phyloP scores from a whole-genome alignment of 1,284 basidiomycete species.

The Pseudozyma hubeiensis region DNA sequence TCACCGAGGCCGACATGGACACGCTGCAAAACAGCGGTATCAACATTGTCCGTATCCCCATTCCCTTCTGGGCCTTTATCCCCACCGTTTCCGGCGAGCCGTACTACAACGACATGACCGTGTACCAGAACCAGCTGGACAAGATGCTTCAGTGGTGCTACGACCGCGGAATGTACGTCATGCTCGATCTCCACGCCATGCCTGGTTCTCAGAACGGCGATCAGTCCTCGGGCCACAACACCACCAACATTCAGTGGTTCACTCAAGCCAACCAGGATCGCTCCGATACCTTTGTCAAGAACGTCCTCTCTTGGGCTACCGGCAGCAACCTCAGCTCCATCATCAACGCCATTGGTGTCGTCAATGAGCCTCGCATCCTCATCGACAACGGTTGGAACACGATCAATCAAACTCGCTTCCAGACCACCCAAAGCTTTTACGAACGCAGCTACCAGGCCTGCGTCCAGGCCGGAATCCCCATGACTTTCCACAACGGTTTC shows the following conservation, averaged over 20 bases:
- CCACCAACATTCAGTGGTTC: slow-evolving; percentile 57
- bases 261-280: slow-evolving; percentile 46
- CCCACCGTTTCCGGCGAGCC: slow-evolving; percentile 55
- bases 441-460: slow-evolving; percentile 45
- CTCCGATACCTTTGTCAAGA: slow-evolving; percentile 54
- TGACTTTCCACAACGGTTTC: slow-evolving; percentile 65
- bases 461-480: slow-evolving; percentile 46
- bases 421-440: slow-evolving; percentile 50
- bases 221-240: slow-evolving; percentile 66
- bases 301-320: slow-evolving; percentile 53
- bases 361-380: slow-evolving; percentile 62
- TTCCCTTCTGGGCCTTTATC: slow-evolving; percentile 68
- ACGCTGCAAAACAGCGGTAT: slow-evolving; percentile 62
- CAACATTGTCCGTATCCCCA: slow-evolving; percentile 69
- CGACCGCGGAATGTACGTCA: slow-evolving; percentile 69
- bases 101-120: slow-evolving; percentile 47
- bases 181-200: slow-evolving; percentile 70
- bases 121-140: slow-evolving; percentile 56
- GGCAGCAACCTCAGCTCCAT: slow-evolving; percentile 60
- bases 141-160: slow-evolving; percentile 66
- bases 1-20: slow-evolving; percentile 69
- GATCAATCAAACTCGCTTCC: slow-evolving; percentile 34
- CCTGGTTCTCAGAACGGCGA: slow-evolving; percentile 70
- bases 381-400: slow-evolving; percentile 36
- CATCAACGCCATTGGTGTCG: slow-evolving; percentile 56